phyloP scores from a whole-genome alignment of 495 filamentous ascomycete genomes.

The Tuber magnatum region DNA sequence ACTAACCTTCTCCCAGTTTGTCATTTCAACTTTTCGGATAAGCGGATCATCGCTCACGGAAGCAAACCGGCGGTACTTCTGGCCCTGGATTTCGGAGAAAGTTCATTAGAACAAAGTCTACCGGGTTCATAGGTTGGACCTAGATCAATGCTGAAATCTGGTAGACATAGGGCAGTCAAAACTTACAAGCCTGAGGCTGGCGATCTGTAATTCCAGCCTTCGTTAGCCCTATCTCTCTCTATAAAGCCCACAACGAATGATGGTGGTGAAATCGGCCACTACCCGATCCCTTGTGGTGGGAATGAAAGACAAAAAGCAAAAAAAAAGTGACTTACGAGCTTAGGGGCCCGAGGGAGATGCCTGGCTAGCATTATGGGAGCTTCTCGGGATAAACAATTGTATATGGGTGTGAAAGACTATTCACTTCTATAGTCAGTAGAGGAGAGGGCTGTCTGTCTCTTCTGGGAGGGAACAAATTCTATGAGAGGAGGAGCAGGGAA shows the following conservation, averaged over 20 bases:
- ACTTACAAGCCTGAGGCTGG: slow-evolving; percentile 35
- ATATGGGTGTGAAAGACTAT: slow-evolving; percentile 14
- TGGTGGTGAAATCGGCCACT: not conserved
- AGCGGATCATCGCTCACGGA: slow-evolving; percentile 59
- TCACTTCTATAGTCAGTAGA: slow-evolving; percentile 16
- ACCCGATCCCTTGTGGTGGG: not conserved
- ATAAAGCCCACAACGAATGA: not conserved
- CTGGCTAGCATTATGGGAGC: slow-evolving; percentile 43
- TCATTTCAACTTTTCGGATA: slow-evolving; percentile 74
- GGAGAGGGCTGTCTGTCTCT: slow-evolving; percentile 26
- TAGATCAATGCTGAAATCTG: slow-evolving; percentile 6
- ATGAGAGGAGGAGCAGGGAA: slow-evolving; percentile 44
- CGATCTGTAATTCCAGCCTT: slow-evolving; percentile 15
- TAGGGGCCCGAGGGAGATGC: slow-evolving; percentile 46
- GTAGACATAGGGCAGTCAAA: slow-evolving; percentile 10
- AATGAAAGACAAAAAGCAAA: slow-evolving; percentile 11
- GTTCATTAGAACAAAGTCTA: slow-evolving; percentile 35
- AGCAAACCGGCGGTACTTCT: slow-evolving; percentile 53
- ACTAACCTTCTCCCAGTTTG: slow-evolving; percentile 60
- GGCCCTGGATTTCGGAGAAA: slow-evolving; percentile 42
- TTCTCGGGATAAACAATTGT: slow-evolving; percentile 10
- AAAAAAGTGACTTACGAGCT: slow-evolving; percentile 47
- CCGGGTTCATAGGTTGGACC: slow-evolving; percentile 4
- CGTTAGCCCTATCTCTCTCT: slow-evolving; percentile 14
- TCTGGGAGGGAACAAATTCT: slow-evolving; percentile 18